These are phyloP conservation scores for Emergomyces africanus DNA, from an alignment of 2,329 filamentous ascomycete species.

Conservation along the genomic window DNA sequence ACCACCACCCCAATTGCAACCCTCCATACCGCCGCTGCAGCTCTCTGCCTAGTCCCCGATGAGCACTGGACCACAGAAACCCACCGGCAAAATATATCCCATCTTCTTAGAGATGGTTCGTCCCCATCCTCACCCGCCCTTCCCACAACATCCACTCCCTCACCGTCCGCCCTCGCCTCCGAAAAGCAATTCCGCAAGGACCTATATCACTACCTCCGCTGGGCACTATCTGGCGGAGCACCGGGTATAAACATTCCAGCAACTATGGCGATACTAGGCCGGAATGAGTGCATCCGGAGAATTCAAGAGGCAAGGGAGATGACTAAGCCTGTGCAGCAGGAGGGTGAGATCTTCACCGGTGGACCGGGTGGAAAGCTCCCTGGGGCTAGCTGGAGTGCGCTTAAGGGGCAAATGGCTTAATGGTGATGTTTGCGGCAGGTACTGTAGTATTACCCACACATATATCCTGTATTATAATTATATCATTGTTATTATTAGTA, in stretches of 20 bases:
- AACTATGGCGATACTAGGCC: constrained; percentile 44
- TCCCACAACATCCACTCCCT: neutral
- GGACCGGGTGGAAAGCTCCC: constrained; percentile 7
- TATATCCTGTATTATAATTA: neutral
- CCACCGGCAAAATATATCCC: constrained; percentile 28
- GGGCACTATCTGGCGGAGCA: constrained; percentile 41
- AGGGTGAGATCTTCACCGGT: constrained; percentile 4
- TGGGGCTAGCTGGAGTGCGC: neutral
- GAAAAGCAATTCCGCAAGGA: constrained; percentile 31
- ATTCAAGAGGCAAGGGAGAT: constrained; percentile 28
- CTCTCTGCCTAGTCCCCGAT: constrained; percentile 30
- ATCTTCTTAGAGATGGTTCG: neutral
- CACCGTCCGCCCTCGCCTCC: constrained; percentile 8
- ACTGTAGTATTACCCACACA: neutral
- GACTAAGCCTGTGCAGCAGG: constrained; percentile 16
- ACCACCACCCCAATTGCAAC: constrained; percentile 20
- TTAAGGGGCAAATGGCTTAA: neutral
- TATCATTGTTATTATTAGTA: neutral
- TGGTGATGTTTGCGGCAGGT: neutral
- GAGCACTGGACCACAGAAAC: constrained; percentile 28
- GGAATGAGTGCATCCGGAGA: constrained; percentile 36
- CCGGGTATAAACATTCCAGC: constrained; percentile 42
- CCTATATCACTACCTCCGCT: constrained; percentile 44
- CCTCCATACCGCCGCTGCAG: constrained; percentile 33
- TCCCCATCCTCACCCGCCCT: neutral